Conservation (phyloP, 1,284 basidiomycete genomes). For the Crocinoboletus sp. region DNA sequence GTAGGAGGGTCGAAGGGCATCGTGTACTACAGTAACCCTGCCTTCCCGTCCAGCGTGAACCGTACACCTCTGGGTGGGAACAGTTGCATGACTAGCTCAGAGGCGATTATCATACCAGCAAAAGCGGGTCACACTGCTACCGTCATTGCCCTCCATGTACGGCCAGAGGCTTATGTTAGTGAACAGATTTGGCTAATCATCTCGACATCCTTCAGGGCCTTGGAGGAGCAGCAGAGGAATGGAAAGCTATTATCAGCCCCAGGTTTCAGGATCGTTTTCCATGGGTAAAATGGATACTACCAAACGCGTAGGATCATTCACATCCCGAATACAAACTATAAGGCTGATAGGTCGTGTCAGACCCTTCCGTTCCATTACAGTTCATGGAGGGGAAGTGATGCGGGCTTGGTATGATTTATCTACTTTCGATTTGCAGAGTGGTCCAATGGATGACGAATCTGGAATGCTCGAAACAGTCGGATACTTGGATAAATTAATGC, state of each 20-base stretch:
- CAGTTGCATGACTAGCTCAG: conserved; percentile 1
- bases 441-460: conserved; percentile 3
- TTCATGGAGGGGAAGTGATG: not conserved
- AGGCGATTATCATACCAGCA: conserved; percentile 1
- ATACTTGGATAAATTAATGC: not conserved
- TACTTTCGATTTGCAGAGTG: conserved; percentile 3
- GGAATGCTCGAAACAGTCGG: conserved; percentile 2
- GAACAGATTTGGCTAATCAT: not conserved
- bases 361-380: not conserved
- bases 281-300: conserved; percentile 3
- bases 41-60: not conserved
- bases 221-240: not conserved
- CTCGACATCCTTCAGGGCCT: conserved; percentile 1
- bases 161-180: not conserved
- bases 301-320: conserved; percentile 4
- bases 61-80: not conserved
- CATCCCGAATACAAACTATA: not conserved
- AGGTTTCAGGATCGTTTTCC: conserved; percentile 1
- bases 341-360: not conserved
- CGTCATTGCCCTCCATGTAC: conserved; percentile 1
- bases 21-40: no score
- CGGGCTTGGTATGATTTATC: conserved; percentile 5
- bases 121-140: conserved; percentile 1
- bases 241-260: not conserved
- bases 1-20: no score